Percentiles rank a stretch among this genome's conserved stretches.
phyloP scores from a whole-genome alignment of 75 land plant genomes.

The Selaginella tamariscina region DNA sequence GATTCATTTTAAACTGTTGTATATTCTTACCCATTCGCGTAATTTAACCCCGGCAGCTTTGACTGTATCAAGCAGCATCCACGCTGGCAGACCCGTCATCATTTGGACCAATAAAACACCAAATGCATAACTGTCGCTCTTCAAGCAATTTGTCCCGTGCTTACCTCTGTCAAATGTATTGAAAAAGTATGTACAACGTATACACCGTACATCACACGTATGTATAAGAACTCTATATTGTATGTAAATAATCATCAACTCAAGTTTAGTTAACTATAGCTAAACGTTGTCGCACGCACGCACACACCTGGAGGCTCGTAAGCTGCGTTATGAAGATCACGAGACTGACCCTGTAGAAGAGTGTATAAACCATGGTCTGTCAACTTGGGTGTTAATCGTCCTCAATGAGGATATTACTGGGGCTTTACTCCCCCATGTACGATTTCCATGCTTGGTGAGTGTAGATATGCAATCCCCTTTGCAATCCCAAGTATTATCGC shows the following conservation, averaged over 20 bases:
- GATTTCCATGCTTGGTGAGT: conserved; percentile 2
- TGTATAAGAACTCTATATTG: neutral
- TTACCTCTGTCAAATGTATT: neutral
- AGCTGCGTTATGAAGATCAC: neutral
- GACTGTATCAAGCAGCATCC: neutral
- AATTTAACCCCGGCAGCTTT: neutral
- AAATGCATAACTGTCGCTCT: neutral
- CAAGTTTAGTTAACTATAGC: neutral
- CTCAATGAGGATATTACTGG: conserved; percentile 15
- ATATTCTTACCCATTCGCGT: neutral
- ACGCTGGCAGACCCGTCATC: conserved; percentile 5
- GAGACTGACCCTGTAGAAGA: neutral
- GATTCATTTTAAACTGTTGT: neutral
- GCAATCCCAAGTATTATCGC: conserved; percentile 5
- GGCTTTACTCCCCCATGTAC: conserved; percentile 15
- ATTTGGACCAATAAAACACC: neutral
- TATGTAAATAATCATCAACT: neutral
- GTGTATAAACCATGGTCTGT: conserved; percentile 9
- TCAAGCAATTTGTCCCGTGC: neutral
- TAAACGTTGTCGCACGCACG: neutral
- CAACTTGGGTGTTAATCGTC: conserved; percentile 13
- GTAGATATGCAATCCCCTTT: conserved; percentile 14
- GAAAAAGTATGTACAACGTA: neutral
- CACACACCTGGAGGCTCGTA: neutral
- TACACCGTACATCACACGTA: too few relatives aligned